Evolutionary conservation across 306 rosid species (phyloP).

Genomic region (Abrus precatorius): DNA sequence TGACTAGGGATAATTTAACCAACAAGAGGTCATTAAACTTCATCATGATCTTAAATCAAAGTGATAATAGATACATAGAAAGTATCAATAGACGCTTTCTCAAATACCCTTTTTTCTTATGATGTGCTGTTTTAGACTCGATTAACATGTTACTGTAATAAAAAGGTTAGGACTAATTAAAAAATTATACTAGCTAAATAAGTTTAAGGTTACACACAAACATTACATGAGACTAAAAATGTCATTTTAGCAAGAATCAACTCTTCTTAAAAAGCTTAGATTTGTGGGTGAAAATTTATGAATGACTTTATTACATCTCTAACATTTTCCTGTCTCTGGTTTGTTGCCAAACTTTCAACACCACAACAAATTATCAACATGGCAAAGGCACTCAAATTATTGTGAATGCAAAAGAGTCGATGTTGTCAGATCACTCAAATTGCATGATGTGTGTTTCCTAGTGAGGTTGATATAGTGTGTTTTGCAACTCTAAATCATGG

Average conservation of each 20-base stretch:
- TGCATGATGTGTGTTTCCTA: not conserved
- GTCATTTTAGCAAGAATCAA: not conserved
- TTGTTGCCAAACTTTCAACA: not conserved
- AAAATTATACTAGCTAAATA: not conserved
- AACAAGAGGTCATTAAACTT: not conserved
- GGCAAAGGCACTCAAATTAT: not conserved
- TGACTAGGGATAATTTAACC: not conserved
- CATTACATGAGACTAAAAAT: constrained; percentile 1
- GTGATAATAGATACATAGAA: too few species aligned
- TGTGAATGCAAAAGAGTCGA: not conserved
- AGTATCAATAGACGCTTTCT: too few species aligned
- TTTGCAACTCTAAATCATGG: not conserved
- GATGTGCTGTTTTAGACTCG: too few species aligned
- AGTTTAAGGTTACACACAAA: not conserved
- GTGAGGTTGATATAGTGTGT: not conserved
- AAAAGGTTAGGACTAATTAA: not conserved
- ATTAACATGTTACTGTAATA: too few species aligned
- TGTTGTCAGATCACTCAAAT: not conserved
- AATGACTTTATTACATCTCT: constrained; percentile 3
- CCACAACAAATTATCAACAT: not conserved
- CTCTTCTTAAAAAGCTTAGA: not conserved
- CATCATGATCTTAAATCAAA: too few species aligned
- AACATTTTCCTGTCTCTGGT: not conserved
- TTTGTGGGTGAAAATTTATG: not conserved
- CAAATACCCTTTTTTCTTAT: too few species aligned